phyloP scores from a whole-genome alignment of 2,329 filamentous ascomycete genomes.

The Xylaria sp. region DNA sequence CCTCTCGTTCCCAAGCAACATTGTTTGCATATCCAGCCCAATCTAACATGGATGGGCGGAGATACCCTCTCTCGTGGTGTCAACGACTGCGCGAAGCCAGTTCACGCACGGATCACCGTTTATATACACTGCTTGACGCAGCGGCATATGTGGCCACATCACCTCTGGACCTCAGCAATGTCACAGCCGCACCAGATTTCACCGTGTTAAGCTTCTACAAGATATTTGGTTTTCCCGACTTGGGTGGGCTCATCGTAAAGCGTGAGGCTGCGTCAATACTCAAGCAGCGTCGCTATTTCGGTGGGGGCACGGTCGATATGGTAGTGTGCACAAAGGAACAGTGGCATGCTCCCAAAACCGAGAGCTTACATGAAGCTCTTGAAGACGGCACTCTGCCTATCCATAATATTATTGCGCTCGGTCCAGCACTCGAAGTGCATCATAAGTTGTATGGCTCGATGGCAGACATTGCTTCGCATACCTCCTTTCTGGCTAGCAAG shows the following conservation, averaged over 20 bases:
- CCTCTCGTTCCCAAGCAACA: constrained; percentile 44
- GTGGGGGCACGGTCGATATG: constrained; percentile 93
- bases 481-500: constrained; percentile 68
- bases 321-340: constrained; percentile 79
- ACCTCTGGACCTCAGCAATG: constrained; percentile 74
- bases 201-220: constrained; percentile 91
- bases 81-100: constrained; percentile 53
- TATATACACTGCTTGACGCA: constrained; percentile 83
- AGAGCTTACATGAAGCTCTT: constrained; percentile 79
- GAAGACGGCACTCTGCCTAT: constrained; percentile 94
- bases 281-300: constrained; percentile 80
- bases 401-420: constrained; percentile 87
- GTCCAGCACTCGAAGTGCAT: constrained; percentile 77
- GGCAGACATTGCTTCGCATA: constrained; percentile 75
- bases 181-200: constrained; percentile 78
- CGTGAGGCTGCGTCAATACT: constrained; percentile 74
- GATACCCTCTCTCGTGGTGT: constrained; percentile 78
- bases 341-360: constrained; percentile 83
- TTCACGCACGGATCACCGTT: constrained; percentile 42
- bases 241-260: constrained; percentile 85
- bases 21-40: constrained; percentile 88
- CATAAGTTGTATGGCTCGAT: constrained; percentile 76
- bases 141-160: constrained; percentile 83
- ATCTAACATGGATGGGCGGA: constrained; percentile 89
- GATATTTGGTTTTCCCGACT: constrained; percentile 95